Percentiles rank a stretch among this genome's conserved stretches.
phyloP scores from a whole-genome alignment of 768 basidiomycete genomes.

The Pisolithus albus region DNA sequence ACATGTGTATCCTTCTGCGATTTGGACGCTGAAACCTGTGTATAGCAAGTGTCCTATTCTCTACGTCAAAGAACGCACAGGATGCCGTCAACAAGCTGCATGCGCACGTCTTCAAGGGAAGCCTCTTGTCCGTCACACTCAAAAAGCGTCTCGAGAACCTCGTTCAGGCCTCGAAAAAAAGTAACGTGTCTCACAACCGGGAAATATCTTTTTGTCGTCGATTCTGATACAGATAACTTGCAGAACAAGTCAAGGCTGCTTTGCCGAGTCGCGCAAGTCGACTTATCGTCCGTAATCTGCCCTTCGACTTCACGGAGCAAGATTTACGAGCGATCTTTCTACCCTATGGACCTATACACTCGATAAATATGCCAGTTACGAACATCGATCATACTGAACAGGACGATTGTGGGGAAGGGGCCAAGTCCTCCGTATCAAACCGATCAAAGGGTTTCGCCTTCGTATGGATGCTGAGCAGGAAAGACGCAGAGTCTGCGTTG shows the following conservation, averaged over 20 bases:
- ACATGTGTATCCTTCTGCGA: not conserved
- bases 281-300: constrained; percentile 87
- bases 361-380: constrained; percentile 67
- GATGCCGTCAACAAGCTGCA: constrained; percentile 77
- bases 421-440: not conserved
- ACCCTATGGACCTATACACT: constrained; percentile 80
- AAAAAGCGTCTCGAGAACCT: constrained; percentile 79
- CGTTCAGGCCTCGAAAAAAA: constrained; percentile 37
- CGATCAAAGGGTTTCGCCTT: constrained; percentile 85
- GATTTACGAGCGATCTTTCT: constrained; percentile 84
- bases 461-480: constrained; percentile 84
- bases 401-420: constrained; percentile 25
- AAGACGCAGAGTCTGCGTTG: constrained; percentile 79
- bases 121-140: constrained; percentile 75
- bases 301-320: constrained; percentile 75
- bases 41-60: constrained; percentile 71
- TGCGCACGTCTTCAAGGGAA: constrained; percentile 88
- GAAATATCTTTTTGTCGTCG: not conserved
- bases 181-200: constrained; percentile 4
- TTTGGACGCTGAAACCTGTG: not conserved
- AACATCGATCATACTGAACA: constrained; percentile 23
- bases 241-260: constrained; percentile 29
- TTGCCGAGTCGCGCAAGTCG: constrained; percentile 68
- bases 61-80: constrained; percentile 57
- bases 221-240: not conserved